Conservation (phyloP, 2,329 filamentous ascomycete species). For the Dendrostoma leiphaemia region DNA sequence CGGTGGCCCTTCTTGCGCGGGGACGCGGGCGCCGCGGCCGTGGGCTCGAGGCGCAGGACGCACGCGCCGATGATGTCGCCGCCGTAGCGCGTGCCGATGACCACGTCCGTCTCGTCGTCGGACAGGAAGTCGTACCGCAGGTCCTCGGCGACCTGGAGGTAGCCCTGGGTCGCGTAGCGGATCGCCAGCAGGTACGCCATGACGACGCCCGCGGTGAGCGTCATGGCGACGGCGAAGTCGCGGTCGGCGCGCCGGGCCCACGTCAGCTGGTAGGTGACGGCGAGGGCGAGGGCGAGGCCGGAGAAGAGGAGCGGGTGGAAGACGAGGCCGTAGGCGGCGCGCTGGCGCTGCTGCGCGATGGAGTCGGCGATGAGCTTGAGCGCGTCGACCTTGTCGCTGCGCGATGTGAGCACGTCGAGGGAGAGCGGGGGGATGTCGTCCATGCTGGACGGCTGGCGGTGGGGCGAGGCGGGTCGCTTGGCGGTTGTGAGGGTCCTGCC, state of each 20-base stretch:
- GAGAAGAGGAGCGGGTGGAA: slow-evolving; percentile 58
- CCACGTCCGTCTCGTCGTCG: slow-evolving; percentile 52
- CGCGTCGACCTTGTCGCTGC: slow-evolving; percentile 63
- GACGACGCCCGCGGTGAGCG: slow-evolving; percentile 58
- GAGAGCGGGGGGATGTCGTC: slow-evolving; percentile 63
- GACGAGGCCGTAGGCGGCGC: slow-evolving; percentile 61
- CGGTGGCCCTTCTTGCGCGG: slow-evolving; percentile 35
- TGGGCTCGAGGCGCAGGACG: slow-evolving; percentile 62
- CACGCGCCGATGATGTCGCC: slow-evolving; percentile 68
- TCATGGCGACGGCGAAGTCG: slow-evolving; percentile 55
- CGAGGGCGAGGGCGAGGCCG: slow-evolving; percentile 43
- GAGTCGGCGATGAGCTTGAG: slow-evolving; percentile 77
- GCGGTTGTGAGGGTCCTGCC: slow-evolving; percentile 27
- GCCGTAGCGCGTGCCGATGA: slow-evolving; percentile 67
- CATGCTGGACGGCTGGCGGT: slow-evolving; percentile 26
- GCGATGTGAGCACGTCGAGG: slow-evolving; percentile 53
- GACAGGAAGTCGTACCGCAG: slow-evolving; percentile 62
- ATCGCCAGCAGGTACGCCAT: slow-evolving; percentile 64
- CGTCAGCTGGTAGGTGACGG: slow-evolving; percentile 43
- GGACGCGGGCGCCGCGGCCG: slow-evolving; percentile 17
- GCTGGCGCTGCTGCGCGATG: slow-evolving; percentile 76
- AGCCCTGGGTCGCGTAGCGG: slow-evolving; percentile 58
- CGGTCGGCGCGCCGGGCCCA: slow-evolving; percentile 34
- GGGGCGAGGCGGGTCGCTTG: slow-evolving; percentile 29
- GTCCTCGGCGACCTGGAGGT: slow-evolving; percentile 61